These are phyloP conservation scores for Cylindrotheca closterium DNA, from an alignment of 108 stramenopile genomes.

Conservation along the genomic window DNA sequence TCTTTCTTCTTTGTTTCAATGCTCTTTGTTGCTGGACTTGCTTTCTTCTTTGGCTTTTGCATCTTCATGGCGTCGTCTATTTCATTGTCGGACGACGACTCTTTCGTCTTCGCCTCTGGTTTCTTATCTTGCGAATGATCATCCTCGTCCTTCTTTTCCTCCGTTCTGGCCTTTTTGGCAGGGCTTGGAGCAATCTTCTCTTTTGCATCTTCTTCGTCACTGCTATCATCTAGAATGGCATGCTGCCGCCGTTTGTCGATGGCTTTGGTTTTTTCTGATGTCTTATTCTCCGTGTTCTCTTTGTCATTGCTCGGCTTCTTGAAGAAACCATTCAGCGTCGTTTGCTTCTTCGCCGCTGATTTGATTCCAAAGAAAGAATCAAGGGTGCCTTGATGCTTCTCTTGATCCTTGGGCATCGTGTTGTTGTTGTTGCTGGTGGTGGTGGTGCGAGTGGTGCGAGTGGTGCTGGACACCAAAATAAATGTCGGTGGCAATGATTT, in stretches of 20 bases:
- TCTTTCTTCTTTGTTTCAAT: slow-evolving; percentile 11
- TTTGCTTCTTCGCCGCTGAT: slow-evolving; percentile 33
- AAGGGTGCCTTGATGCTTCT: slow-evolving; percentile 36
- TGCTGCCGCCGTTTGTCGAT: slow-evolving; percentile 1
- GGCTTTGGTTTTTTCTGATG: not conserved
- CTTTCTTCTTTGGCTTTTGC: not conserved
- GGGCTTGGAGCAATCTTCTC: slow-evolving; percentile 4
- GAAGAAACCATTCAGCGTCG: slow-evolving; percentile 39
- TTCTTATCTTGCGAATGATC: not conserved
- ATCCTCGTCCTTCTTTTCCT: slow-evolving; percentile 3
- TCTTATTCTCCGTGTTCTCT: slow-evolving; percentile 9
- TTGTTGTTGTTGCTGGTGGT: too few relatives aligned
- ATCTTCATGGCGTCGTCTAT: not conserved
- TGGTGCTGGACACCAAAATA: too few relatives aligned
- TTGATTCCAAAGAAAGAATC: slow-evolving; percentile 57
- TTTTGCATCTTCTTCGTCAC: slow-evolving; percentile 26
- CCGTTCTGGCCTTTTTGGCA: not conserved
- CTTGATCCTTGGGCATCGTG: too few relatives aligned
- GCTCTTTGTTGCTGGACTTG: not conserved
- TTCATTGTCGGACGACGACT: not conserved
- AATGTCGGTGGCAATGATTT: too few relatives aligned
- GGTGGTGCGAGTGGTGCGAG: too few relatives aligned
- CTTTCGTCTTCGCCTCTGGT: not conserved
- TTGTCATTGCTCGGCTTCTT: slow-evolving; percentile 16
- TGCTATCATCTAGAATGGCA: slow-evolving; percentile 20